Evolutionary conservation across 768 basidiomycete species (phyloP), one percentile per base, ranked within the genome.

Genomic region (Tricholoma bakamatsutake): DNA sequence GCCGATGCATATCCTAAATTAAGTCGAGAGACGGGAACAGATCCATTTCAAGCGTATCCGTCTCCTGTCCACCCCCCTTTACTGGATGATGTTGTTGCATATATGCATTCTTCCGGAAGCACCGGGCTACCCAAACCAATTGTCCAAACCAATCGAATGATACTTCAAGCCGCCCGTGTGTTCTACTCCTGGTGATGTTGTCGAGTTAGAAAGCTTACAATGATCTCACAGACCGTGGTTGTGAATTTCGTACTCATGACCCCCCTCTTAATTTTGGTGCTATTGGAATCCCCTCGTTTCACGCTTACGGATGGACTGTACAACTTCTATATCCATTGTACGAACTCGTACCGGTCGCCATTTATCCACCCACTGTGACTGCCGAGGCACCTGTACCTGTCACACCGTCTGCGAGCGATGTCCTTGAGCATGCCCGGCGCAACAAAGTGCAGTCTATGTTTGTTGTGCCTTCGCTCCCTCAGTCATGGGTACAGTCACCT

Each of bases 51-150:
- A 7, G 59, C 66, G 2, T 73, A 71, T 34, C 68, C 67, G 1
- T 50, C 39, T 18, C 35, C 35, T 57, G 39, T 45, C 1, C 46
- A 52, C 3, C 52, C 52, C 15, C 57, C 56, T 43, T 11, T 59
- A 52, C 10, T 31, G 10, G 31, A 31, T 7, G 33, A 69, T 47
- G 47, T 69, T 12, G 52, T 67, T 42, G 33, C 72, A 8, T 79
- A 76, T 50, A 61, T 79, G 0, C 79, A 80, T 55, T 80, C 80
- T 0, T 80, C 80, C 1, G 78, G 78, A 12, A 78, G 76, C 52
- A 77, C 78, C 0, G 76, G 77, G 1, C 69, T 76, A 42, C 76
- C 78, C 0, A 78, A 76, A 52, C 59, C 73, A 8, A 72, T 80
- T 31, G 63, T 67, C 2, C 67, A 73, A 28, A 72, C 67, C 0